phyloP scores from a whole-genome alignment of 2,329 filamentous ascomycete genomes.

The Blumeria graminis region DNA sequence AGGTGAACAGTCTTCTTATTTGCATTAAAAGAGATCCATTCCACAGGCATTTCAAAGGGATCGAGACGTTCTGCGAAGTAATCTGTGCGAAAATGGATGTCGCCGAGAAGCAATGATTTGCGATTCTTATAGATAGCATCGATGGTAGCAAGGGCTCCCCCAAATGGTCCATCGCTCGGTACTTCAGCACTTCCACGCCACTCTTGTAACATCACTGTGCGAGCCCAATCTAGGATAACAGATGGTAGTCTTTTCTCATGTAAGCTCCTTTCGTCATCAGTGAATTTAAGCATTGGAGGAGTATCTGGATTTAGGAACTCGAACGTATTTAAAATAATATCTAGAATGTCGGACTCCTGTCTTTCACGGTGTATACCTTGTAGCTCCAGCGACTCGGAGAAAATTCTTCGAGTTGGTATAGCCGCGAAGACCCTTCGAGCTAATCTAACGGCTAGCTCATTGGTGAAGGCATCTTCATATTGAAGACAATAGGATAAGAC shows the following conservation, averaged over 20 bases:
- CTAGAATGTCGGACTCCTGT: constrained; percentile 9
- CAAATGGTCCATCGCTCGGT: constrained; percentile 43
- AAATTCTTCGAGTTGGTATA: constrained; percentile 18
- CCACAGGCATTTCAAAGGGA: constrained; percentile 45
- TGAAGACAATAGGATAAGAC: constrained; percentile 27
- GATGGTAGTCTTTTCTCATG: constrained; percentile 33
- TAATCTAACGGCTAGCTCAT: constrained; percentile 33
- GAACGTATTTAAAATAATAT: constrained; percentile 16
- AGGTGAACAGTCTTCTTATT: constrained; percentile 47
- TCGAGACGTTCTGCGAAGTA: constrained; percentile 58
- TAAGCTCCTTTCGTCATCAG: constrained; percentile 24
- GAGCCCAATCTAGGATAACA: constrained; percentile 43
- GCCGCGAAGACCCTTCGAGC: constrained; percentile 33
- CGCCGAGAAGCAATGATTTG: constrained; percentile 36
- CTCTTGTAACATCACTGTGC: constrained; percentile 49
- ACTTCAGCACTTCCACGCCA: constrained; percentile 61
- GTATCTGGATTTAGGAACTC: constrained; percentile 15
- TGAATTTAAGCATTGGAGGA: constrained; percentile 21
- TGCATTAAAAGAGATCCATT: constrained; percentile 38
- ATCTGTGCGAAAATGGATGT: constrained; percentile 48
- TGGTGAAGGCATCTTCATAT: constrained; percentile 38
- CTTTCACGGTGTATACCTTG: constrained; percentile 8
- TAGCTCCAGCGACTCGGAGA: constrained; percentile 12
- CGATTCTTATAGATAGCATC: constrained; percentile 41
- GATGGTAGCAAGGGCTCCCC: constrained; percentile 54